Percentiles rank a stretch among this genome's conserved stretches.
These are phyloP conservation scores for Syzygium syzygioides DNA, from an alignment of 441 rosid genomes.

Conservation along the genomic window DNA sequence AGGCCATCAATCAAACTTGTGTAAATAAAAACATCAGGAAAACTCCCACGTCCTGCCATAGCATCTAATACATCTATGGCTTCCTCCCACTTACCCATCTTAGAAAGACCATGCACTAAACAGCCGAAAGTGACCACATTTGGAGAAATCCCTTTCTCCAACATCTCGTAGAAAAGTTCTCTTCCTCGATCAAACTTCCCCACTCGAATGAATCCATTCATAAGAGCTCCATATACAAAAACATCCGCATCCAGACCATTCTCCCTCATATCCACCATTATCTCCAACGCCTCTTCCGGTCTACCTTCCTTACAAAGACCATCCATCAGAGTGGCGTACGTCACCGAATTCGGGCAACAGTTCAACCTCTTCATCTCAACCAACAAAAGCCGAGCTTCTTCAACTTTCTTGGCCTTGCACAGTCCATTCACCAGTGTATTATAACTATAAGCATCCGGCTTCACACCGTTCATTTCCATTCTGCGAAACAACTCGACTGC, in stretches of 20 bases:
- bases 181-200: slow-evolving; percentile 33
- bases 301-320: slow-evolving; percentile 39
- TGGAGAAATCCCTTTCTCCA: slow-evolving; percentile 32
- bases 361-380: slow-evolving; percentile 23
- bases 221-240: slow-evolving; percentile 38
- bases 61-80: slow-evolving; percentile 25
- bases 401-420: slow-evolving; percentile 26
- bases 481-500: slow-evolving; percentile 31
- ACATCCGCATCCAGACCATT: slow-evolving; percentile 42
- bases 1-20: slow-evolving; percentile 50
- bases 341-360: slow-evolving; percentile 25
- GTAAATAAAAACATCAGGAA: slow-evolving; percentile 42
- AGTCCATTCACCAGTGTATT: slow-evolving; percentile 34
- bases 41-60: slow-evolving; percentile 43
- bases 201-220: slow-evolving; percentile 35
- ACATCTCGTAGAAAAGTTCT: slow-evolving; percentile 39
- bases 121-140: slow-evolving; percentile 28
- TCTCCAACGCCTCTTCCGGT: slow-evolving; percentile 29
- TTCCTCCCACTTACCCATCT: slow-evolving; percentile 36
- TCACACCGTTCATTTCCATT: slow-evolving; percentile 21
- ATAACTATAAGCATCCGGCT: slow-evolving; percentile 32
- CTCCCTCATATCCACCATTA: slow-evolving; percentile 26
- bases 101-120: slow-evolving; percentile 31
- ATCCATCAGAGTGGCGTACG: slow-evolving; percentile 40
- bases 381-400: slow-evolving; percentile 25